Evolutionary conservation across 768 basidiomycete species (phyloP), one percentile per base, ranked within the genome.

Genomic region (Tulasnella sp.): DNA sequence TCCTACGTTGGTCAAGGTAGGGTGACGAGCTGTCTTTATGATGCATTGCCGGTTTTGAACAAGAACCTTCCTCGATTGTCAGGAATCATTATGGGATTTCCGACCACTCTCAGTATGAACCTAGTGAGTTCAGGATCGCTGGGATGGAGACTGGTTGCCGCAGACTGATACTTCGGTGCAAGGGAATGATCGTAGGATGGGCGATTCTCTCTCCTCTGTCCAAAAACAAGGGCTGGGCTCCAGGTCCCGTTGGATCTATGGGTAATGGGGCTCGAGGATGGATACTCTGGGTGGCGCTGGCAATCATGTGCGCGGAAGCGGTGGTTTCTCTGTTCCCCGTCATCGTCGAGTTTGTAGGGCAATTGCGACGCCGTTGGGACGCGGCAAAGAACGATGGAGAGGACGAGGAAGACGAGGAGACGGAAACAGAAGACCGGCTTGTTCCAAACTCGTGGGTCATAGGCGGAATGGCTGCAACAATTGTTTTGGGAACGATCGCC

Each of bases 121-220:
- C 85, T 96, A 80, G 95, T 94, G 83, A 84, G 89, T 85, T 28
- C 24, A 37, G 14, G 24, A 24, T 76, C 20, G 8, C 24, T 41
- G n/a, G 41, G n/a, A 37, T 81, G 60, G 28, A 54, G 8, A 64
- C 18, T 79, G 44, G 83, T 73, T n/a, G 40, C 72, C 44, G 8
- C 8, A 22, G 74, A 76, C 76, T 79, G 37, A 81, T 16, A 37
- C 54, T 60, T 16, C 5, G 50, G 28, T 7, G 40, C 44, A 82
- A 95, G 94, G 96, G 97, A 41, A 98, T 98, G 97, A 82, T 98
- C n/a, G 92, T 94, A 14, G 97, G 97, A 14, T 99, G 97, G 97
- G 97, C 91, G 5, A 86, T 98, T 31, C 88, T 99, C n/a, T 96
- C 96, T 0, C 97, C 97, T 7, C 84, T 98, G 9, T 90, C 96